A percentile compares a stretch with the other conserved stretches of the same genome.
phyloP scores from a whole-genome alignment of 2,329 filamentous ascomycete species.

The Fusarium sp. region DNA sequence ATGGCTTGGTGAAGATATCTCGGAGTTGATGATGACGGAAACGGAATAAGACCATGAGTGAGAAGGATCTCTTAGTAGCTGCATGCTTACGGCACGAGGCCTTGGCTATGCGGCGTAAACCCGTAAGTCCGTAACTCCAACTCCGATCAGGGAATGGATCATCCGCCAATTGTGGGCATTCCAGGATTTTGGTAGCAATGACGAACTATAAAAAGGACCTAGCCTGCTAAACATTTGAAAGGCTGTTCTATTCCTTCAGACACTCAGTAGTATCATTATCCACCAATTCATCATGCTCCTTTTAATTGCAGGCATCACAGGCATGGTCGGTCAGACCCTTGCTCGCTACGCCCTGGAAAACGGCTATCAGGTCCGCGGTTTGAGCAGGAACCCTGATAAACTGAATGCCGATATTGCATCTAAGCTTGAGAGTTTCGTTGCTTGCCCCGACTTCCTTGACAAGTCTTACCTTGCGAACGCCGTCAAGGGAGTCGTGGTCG shows the following conservation, averaged over 20 bases:
- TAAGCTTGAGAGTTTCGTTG: not conserved
- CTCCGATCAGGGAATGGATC: not conserved
- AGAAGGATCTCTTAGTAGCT: not conserved
- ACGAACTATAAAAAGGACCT: not conserved
- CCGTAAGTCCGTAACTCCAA: not conserved
- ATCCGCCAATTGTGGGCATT: not conserved
- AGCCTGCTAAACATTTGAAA: rapidly evolving
- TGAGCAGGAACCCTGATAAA: not conserved
- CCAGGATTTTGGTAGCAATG: not conserved
- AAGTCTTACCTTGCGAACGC: not conserved
- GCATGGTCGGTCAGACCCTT: constrained; percentile 4
- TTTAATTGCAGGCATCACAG: constrained; percentile 1
- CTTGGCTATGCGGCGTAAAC: not conserved
- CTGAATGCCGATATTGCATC: not conserved
- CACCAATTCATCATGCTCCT: not conserved
- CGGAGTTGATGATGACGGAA: not conserved
- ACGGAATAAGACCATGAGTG: rapidly evolving
- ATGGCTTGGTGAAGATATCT: not conserved
- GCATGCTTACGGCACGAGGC: not conserved
- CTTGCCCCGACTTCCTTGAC: not conserved
- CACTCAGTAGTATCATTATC: rapidly evolving
- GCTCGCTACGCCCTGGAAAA: not conserved
- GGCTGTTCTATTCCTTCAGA: rapidly evolving
- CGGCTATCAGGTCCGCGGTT: not conserved
- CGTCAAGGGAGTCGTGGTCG: not conserved